Conservation (phyloP, 1,139 yeast species). For the Zygoascus meyerae region DNA sequence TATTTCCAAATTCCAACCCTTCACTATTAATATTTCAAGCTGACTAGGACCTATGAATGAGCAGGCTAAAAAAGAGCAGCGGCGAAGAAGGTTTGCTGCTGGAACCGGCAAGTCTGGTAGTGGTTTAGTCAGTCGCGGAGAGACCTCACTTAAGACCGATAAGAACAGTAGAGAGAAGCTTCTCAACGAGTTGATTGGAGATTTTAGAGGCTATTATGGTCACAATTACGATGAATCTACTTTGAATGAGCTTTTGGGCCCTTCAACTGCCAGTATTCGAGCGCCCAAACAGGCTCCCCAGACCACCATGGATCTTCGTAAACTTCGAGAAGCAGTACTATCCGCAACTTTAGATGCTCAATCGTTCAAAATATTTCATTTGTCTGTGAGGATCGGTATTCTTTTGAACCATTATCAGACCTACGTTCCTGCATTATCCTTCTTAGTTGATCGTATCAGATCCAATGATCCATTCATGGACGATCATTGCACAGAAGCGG, state of each 20-base stretch:
- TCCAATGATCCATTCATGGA: too few species aligned
- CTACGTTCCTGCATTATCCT: slow-evolving; percentile 3
- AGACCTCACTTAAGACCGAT: neutral
- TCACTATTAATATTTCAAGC: too few species aligned
- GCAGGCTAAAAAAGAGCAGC: neutral
- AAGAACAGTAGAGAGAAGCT: neutral
- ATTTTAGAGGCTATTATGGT: neutral
- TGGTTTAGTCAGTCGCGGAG: slow-evolving; percentile 7
- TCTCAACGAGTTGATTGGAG: neutral
- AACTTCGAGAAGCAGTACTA: slow-evolving; percentile 9
- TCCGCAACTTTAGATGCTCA: neutral
- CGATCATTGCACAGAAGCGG: too few species aligned
- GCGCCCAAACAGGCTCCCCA: neutral
- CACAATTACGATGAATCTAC: too few species aligned
- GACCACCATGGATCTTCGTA: slow-evolving; percentile 5
- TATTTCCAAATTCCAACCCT: neutral
- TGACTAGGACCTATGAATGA: neutral
- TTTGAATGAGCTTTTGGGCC: too few species aligned
- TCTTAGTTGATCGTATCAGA: neutral
- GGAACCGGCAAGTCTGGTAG: neutral
- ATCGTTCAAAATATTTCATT: neutral
- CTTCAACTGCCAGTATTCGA: too few species aligned
- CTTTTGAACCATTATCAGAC: slow-evolving; percentile 5
- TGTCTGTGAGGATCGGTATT: slow-evolving; percentile 6
- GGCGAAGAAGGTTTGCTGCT: slow-evolving; percentile 1